Base-by-base conservation (phyloP, 164 flowering plant genomes). In the Kingdonia uniflora region DNA sequence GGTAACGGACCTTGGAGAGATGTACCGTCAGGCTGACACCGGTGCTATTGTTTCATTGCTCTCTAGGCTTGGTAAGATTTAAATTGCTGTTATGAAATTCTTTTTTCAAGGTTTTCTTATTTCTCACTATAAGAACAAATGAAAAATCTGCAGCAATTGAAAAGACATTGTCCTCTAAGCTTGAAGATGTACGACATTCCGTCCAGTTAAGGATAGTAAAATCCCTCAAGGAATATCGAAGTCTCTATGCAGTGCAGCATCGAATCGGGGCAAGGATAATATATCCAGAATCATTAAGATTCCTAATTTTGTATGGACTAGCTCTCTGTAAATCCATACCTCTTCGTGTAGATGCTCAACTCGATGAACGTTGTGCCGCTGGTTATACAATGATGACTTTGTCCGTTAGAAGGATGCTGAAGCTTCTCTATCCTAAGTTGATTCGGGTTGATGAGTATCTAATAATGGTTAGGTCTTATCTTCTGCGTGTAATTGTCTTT, bases 321-420 rank as follows among this genome's bases (percentile, higher is more conserved):
- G 85, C 97, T 42, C 70, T 89, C 47, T 76, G 75, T 46, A 94
- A 85, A 66, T 89, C 96, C 59, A 69, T 68, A 38, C 66, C 96
- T 46, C 84, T 94, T 19, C 87, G 85, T 68, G 97, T 87, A 65
- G 96, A 94, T 77, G 87, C 64, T 45, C 75, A 67, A 64, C 88
- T 94, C 45, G 99, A 94, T 80, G 97, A 94, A 51, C 92, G 95
- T 19, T 82, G 92, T 79, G 92, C 97, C 41, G 82, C 87, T 57
- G 97, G 97, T 48, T 80, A 59, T 61, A 80, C 91, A 49, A 74
- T 89, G 80, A 89, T 89, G 97, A 70, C 85, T 40, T 74, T 94
- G 56, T 87, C 97, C 29, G 84, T 87, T 33, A 76, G 71, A 66
- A 80, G 66, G 45, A 44, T 89, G 58, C 66, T 94, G 70, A 87